Conservation (phyloP, 176 grass and related monocot genomes). For the Alopecurus myosuroides region DNA sequence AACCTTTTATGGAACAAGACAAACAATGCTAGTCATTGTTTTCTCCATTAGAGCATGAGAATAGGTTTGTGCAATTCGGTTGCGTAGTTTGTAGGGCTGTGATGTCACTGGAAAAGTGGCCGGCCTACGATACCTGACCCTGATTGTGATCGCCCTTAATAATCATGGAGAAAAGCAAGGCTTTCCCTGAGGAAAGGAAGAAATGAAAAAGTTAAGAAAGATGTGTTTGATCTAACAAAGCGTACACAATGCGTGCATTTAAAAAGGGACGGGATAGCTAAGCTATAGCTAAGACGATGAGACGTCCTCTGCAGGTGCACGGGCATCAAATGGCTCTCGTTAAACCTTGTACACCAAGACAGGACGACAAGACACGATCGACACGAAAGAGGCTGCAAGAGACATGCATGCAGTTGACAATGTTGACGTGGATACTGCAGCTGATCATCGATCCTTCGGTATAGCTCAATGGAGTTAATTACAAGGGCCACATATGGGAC, state of each 20-base stretch:
- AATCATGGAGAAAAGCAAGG: constrained; percentile 13
- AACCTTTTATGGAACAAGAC: background rate
- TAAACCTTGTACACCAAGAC: constrained; percentile 17
- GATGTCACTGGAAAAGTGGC: background rate
- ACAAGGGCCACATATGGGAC: background rate
- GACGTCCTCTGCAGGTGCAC: background rate
- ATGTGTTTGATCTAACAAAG: constrained; percentile 38
- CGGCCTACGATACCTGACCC: background rate
- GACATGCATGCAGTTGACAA: background rate
- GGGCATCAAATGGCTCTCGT: background rate
- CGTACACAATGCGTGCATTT: constrained; percentile 11
- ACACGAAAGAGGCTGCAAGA: background rate
- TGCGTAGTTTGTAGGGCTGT: constrained; percentile 28
- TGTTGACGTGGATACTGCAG: constrained; percentile 12
- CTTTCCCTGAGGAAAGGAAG: background rate
- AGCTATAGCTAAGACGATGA: background rate
- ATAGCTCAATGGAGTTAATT: background rate
- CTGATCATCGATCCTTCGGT: background rate
- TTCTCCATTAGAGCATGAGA: background rate
- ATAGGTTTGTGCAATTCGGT: background rate
- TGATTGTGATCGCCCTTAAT: constrained; percentile 10
- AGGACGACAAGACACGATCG: background rate
- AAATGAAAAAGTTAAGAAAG: constrained; percentile 13
- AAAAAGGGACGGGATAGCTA: background rate
- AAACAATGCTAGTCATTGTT: background rate